Evolutionary conservation across 108 stramenopile genomes (phyloP), one percentile per base, ranked within the genome.

Genomic region (Conticribra weissflogii): DNA sequence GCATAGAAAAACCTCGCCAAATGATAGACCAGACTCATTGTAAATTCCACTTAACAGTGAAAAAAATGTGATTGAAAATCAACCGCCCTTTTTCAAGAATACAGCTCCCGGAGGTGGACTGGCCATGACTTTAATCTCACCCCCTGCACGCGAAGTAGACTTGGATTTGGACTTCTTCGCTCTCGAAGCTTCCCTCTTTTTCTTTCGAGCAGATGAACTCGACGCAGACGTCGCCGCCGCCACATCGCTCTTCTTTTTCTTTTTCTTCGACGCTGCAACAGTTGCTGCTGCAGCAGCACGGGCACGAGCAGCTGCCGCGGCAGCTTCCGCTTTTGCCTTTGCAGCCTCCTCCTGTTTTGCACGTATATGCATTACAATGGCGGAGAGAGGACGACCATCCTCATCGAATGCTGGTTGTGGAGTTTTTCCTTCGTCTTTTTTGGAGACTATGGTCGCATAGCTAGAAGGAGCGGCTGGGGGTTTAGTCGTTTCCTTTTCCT

Each of bases 361-460:
- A 53, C 68, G 78, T 25, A 79, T 34, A 22, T 71, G 59, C 23
- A 52, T 33, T 12, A 79, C 78, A 25, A 79, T 59, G 18, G 78
- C 78, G 0, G 78, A 50, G 18, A 79, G 63, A 29, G 78, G 78
- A 36, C 70, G 70, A 17, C 78, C 78, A 44, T 79, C 78, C 34
- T 71, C 78, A 41, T 79, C 78, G 0, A 79, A n/a, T 66, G 63
- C 54, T 41, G 36, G 36, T 41, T 5, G 36, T 9, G 36, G 36
- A 41, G 36, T 5, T 9, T 5, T 5, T 33, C 57, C 63, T 47
- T 49, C 5, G 2, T 62, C 23, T 28, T 56, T 23, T 8, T 22
- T 30, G 7, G 25, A 28, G 8, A 23, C 3, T 25, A 27, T 25
- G 17, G 55, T 47, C 9, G 9, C 61, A 12, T 33, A 22, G 32